Evolutionary conservation across 192 early-diverging fungal species (phyloP).

Genomic region (Backusella luteola): DNA sequence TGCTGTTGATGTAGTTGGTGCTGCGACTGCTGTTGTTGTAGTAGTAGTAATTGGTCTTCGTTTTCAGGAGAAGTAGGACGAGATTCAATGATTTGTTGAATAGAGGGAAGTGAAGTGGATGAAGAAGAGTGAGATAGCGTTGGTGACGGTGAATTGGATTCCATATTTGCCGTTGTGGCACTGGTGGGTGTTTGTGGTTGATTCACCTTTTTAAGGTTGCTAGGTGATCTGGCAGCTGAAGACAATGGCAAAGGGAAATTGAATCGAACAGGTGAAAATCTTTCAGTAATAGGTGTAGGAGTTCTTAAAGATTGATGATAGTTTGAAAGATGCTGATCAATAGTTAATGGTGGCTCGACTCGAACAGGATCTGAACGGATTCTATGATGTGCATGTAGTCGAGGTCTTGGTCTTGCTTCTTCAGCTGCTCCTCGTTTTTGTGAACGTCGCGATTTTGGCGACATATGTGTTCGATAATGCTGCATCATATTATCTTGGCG

Average conservation of each 20-base stretch:
- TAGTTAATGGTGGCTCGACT: slow-evolving; percentile 27
- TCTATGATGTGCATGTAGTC: slow-evolving; percentile 32
- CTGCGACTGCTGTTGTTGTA: neutral
- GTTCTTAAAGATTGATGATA: slow-evolving; percentile 27
- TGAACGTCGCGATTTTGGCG: slow-evolving; percentile 57
- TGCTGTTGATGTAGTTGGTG: neutral
- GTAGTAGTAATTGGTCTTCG: neutral
- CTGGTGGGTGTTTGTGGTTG: neutral
- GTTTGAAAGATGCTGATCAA: slow-evolving; percentile 31
- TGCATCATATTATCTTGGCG: slow-evolving; percentile 87
- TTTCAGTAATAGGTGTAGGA: neutral
- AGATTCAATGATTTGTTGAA: slow-evolving; percentile 21
- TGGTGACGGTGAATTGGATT: slow-evolving; percentile 8
- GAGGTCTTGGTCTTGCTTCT: slow-evolving; percentile 23
- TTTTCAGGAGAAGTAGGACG: slow-evolving; percentile 10
- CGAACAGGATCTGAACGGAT: slow-evolving; percentile 26
- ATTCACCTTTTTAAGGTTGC: slow-evolving; percentile 8
- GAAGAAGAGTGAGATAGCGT: neutral
- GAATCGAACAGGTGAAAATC: slow-evolving; percentile 3
- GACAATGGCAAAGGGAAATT: slow-evolving; percentile 5
- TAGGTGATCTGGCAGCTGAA: slow-evolving; percentile 1
- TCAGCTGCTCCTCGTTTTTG: slow-evolving; percentile 20
- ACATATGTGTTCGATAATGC: slow-evolving; percentile 76
- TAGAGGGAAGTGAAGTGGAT: slow-evolving; percentile 14
- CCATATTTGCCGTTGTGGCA: neutral